phyloP scores from a whole-genome alignment of 805 yeast genomes.

The Saturnispora sekii region DNA sequence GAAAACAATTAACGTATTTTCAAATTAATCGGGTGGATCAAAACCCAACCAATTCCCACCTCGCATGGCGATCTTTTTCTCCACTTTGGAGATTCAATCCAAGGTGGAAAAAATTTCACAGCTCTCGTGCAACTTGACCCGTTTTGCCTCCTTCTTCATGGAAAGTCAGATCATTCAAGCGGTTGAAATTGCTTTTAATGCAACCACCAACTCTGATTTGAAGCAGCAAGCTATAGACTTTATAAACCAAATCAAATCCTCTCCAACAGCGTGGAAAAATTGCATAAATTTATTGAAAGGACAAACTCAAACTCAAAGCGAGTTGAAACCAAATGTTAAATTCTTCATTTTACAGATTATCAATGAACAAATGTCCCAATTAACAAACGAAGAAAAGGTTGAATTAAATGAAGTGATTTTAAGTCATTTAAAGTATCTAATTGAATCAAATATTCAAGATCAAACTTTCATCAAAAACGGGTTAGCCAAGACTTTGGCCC shows the following conservation, averaged over 20 bases:
- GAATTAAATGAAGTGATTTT: constrained; percentile 40
- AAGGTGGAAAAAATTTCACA: not conserved
- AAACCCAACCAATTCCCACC: no score
- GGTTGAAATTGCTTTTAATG: constrained; percentile 70
- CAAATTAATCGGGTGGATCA: no score
- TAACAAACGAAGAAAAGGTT: constrained; percentile 37
- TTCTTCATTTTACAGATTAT: constrained; percentile 66
- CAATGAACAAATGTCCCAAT: constrained; percentile 41
- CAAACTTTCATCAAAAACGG: constrained; percentile 44
- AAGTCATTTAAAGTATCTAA: constrained; percentile 29
- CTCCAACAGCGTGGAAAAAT: constrained; percentile 46
- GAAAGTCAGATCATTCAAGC: constrained; percentile 74
- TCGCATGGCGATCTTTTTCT: not conserved
- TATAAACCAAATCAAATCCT: constrained; percentile 42
- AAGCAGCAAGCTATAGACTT: constrained; percentile 52
- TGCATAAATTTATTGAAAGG: constrained; percentile 33
- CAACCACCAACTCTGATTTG: constrained; percentile 49
- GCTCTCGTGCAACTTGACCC: not conserved
- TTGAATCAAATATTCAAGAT: constrained; percentile 23
- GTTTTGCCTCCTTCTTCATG: constrained; percentile 15
- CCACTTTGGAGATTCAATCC: not conserved
- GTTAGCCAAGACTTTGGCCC: constrained; percentile 44
- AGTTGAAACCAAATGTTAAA: constrained; percentile 41
- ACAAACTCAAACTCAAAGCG: constrained; percentile 16
- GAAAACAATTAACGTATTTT: no score